These are phyloP conservation scores for Cornus controversa DNA, from an alignment of 148 eudicot species.

Conservation along the genomic window DNA sequence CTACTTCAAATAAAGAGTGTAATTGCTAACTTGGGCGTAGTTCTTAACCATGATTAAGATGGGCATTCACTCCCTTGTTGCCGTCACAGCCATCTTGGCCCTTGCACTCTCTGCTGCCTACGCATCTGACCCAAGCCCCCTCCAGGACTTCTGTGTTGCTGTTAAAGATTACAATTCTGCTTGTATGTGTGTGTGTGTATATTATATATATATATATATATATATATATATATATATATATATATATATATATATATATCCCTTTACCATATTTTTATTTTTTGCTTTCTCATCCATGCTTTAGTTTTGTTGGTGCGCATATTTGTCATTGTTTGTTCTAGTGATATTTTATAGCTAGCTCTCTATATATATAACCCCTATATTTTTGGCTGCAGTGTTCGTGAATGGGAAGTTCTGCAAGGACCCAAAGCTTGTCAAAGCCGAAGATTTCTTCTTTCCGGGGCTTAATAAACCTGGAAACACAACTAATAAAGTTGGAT, in stretches of 20 bases:
- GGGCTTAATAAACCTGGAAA: not conserved
- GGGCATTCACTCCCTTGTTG: too few species aligned
- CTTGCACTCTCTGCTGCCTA: not conserved
- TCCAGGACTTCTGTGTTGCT: conserved; percentile 6
- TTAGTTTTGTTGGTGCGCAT: not conserved
- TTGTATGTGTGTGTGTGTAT: too few species aligned
- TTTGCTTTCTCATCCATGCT: too few species aligned
- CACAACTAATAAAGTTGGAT: not conserved
- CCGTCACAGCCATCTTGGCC: conserved; percentile 5
- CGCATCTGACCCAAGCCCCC: not conserved
- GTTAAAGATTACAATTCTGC: not conserved
- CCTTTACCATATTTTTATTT: too few species aligned
- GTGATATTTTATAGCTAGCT: not conserved
- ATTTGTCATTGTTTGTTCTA: not conserved
- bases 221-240: too few species aligned
- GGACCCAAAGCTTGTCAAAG: not conserved
- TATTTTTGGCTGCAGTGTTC: not conserved
- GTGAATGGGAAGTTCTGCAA: not conserved
- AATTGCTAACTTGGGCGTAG: too few species aligned
- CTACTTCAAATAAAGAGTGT: too few species aligned
- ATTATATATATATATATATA: too few species aligned
- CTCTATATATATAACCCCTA: too few species aligned
- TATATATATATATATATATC: too few species aligned
- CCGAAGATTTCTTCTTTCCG: not conserved
- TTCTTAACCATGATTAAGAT: too few species aligned